Conservation (phyloP, 202 grass and related monocot species). For the Carex arenaria region DNA sequence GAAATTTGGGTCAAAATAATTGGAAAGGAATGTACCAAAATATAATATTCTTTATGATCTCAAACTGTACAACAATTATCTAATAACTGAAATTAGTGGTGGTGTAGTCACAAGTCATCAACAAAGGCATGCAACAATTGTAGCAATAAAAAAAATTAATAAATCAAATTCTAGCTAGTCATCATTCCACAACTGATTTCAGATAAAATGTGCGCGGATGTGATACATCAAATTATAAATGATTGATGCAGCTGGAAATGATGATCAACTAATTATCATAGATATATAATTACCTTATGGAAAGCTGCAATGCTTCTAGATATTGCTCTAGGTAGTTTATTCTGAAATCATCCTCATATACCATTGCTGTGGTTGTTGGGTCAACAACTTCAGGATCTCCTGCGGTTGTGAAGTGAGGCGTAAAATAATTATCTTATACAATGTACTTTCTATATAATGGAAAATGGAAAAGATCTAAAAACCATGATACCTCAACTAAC, state of each 20-base stretch:
- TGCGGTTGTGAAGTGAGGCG: slow-evolving; percentile 14
- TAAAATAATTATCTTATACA: background rate
- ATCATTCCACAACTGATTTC: too few relatives aligned
- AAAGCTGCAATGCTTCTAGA: slow-evolving; percentile 49
- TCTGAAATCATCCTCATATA: slow-evolving; percentile 47
- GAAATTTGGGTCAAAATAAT: background rate
- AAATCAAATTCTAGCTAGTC: too few relatives aligned
- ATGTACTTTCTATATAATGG: background rate
- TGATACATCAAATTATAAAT: background rate
- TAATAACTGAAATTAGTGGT: too few relatives aligned
- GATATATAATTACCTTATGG: slow-evolving; percentile 53
- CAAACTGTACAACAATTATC: too few relatives aligned
- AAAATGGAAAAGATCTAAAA: background rate
- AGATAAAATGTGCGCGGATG: too few relatives aligned
- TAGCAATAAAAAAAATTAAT: too few relatives aligned
- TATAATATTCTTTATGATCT: background rate
- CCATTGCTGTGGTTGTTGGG: background rate
- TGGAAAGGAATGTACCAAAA: background rate
- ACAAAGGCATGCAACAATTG: too few relatives aligned
- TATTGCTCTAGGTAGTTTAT: slow-evolving; percentile 62
- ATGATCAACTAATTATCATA: background rate
- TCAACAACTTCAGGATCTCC: slow-evolving; percentile 39
- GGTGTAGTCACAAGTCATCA: too few relatives aligned
- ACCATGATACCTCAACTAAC: background rate
- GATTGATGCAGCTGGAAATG: background rate